Percentiles rank a stretch among this genome's conserved stretches.
Evolutionary conservation across 805 yeast genomes (phyloP).

Genomic region (Torulaspora franciscae): DNA sequence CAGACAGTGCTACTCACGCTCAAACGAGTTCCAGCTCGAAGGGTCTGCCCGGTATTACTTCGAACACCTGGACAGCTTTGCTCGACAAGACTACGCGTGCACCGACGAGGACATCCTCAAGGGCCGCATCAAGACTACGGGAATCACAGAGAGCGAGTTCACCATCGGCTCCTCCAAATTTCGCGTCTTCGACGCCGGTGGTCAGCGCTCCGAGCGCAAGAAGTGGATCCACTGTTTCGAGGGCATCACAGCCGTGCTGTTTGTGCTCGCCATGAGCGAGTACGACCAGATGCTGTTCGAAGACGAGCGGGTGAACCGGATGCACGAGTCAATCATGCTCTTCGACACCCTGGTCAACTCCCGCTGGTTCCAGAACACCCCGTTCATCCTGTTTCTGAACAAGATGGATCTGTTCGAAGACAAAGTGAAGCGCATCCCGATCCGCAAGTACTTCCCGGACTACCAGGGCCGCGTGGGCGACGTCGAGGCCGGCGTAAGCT

Average conservation of each 20-base stretch:
- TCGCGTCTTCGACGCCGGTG: conserved; percentile 91
- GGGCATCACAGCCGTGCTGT: conserved; percentile 79
- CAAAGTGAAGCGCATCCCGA: conserved; percentile 62
- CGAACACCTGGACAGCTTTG: conserved; percentile 61
- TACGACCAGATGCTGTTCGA: conserved; percentile 90
- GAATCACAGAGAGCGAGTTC: conserved; percentile 84
- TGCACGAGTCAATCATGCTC: conserved; percentile 82
- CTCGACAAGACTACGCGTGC: conserved; percentile 61
- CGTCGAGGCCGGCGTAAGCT: conserved; percentile 61
- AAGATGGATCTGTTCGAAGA: conserved; percentile 77
- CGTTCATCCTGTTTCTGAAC: conserved; percentile 84
- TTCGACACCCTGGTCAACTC: conserved; percentile 83
- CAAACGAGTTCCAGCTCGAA: conserved; percentile 81
- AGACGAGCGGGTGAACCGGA: conserved; percentile 81
- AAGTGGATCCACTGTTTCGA: conserved; percentile 96
- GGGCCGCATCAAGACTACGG: conserved; percentile 93
- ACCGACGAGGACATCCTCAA: conserved; percentile 77
- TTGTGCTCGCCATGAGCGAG: conserved; percentile 85
- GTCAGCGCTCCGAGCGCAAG: conserved; percentile 84
- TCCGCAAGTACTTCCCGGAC: conserved; percentile 71
- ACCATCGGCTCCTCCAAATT: conserved; percentile 60
- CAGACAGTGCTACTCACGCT: conserved; percentile 47
- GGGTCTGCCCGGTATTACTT: conserved; percentile 79
- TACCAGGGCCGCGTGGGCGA: conserved; percentile 62
- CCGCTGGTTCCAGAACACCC: conserved; percentile 77